Evolutionary conservation across 2,329 filamentous ascomycete genomes (phyloP).

Genomic region (Ophiostoma fasciatum): DNA sequence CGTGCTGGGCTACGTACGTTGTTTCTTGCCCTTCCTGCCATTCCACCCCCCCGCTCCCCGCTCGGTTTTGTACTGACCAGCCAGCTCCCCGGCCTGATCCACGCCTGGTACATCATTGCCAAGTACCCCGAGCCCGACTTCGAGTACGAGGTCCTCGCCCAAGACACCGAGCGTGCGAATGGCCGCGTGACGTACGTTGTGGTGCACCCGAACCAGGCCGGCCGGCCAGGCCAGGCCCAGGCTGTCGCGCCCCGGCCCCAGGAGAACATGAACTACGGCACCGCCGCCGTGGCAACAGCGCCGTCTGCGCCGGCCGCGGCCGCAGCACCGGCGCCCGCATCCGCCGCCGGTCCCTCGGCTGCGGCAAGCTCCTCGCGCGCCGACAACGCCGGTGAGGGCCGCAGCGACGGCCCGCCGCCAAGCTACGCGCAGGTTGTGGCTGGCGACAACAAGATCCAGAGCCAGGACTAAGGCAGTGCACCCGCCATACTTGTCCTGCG

Average conservation of each 20-base stretch:
- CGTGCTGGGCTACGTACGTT: constrained; percentile 48
- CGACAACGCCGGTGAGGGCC: constrained; percentile 25
- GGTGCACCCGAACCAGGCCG: constrained; percentile 30
- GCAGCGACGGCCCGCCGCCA: constrained; percentile 47
- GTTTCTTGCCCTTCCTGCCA: too few species aligned
- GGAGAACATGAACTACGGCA: constrained; percentile 32
- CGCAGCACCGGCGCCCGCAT: constrained; percentile 5
- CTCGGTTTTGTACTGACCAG: not conserved
- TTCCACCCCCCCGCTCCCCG: not conserved
- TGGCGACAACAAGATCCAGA: constrained; percentile 85
- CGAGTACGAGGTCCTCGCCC: constrained; percentile 51
- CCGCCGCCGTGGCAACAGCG: constrained; percentile 17
- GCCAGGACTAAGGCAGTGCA: constrained; percentile 43
- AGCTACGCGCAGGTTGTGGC: constrained; percentile 82
- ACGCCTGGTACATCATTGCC: constrained; percentile 97
- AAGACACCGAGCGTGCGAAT: constrained; percentile 29
- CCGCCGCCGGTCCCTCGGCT: constrained; percentile 17
- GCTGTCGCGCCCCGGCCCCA: constrained; percentile 18
- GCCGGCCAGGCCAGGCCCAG: not conserved
- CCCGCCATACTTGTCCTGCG: too few species aligned
- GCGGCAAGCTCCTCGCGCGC: constrained; percentile 12
- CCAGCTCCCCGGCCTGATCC: constrained; percentile 73
- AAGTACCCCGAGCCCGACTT: constrained; percentile 64
- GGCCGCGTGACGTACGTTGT: constrained; percentile 65
- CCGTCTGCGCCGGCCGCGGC: constrained; percentile 13